Conservation (phyloP, 306 rosid species). For the Rubus parviflorus region DNA sequence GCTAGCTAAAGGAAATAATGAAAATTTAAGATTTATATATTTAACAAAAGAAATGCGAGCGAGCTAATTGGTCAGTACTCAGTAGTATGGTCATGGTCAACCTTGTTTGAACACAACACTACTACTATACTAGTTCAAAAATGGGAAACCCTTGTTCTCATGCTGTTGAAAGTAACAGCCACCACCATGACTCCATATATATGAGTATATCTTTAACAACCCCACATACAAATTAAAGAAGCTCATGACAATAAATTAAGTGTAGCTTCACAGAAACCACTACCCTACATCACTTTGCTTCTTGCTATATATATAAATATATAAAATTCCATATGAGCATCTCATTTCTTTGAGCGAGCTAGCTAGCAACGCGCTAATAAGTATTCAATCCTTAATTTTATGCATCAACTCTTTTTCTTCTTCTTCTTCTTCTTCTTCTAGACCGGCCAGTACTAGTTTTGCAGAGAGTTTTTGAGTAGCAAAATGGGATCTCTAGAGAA, state of each 20-base stretch:
- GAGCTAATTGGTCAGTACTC: slow-evolving; percentile 27
- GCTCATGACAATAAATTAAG: slow-evolving; percentile 5
- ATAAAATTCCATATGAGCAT: neutral
- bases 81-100: slow-evolving; percentile 25
- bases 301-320: neutral
- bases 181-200: slow-evolving; percentile 18
- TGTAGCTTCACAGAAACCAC: slow-evolving; percentile 26
- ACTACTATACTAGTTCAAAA: slow-evolving; percentile 10
- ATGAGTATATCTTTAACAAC: slow-evolving; percentile 20
- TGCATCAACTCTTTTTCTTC: neutral
- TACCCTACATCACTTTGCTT: slow-evolving; percentile 3
- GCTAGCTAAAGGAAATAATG: no score
- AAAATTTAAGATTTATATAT: no score
- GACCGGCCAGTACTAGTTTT: neutral
- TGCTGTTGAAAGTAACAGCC: slow-evolving; percentile 29
- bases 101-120: slow-evolving; percentile 29
- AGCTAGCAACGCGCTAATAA: neutral
- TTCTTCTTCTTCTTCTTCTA: neutral
- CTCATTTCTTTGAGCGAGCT: neutral
- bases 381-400: neutral
- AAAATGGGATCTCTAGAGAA: slow-evolving; percentile 43
- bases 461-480: neutral
- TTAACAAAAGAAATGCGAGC: neutral
- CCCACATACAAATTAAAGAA: slow-evolving; percentile 39
- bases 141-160: slow-evolving; percentile 4